These are phyloP conservation scores for Patellifolia procumbens DNA, from an alignment of 179 eudicot genomes.

Conservation along the genomic window DNA sequence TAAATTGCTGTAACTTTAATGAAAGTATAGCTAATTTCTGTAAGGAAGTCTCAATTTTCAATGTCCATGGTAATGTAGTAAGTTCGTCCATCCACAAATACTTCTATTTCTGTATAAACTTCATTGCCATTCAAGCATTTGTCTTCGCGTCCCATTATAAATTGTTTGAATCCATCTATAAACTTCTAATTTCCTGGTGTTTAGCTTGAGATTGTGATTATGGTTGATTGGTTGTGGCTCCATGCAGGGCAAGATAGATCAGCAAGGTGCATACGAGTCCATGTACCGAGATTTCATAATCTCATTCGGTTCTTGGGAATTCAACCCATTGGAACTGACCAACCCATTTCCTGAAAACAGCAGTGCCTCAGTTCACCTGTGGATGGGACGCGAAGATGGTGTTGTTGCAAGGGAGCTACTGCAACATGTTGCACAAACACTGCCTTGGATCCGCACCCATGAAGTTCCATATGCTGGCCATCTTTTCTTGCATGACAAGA, in stretches of 20 bases:
- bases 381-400: conserved; percentile 56
- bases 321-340: conserved; percentile 45
- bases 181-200: background rate
- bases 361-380: conserved; percentile 36
- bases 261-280: conserved; percentile 52
- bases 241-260: conserved; percentile 40
- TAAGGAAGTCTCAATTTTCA: too few species aligned
- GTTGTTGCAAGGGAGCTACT: conserved; percentile 39
- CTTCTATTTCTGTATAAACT: too few species aligned
- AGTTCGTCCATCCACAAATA: too few species aligned
- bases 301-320: conserved; percentile 47
- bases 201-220: background rate
- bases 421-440: conserved; percentile 31
- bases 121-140: too few species aligned
- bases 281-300: conserved; percentile 37
- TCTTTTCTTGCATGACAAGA: conserved; percentile 44
- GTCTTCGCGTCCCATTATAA: too few species aligned
- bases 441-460: conserved; percentile 54
- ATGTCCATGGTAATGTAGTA: too few species aligned
- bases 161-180: background rate
- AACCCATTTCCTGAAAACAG: conserved; percentile 38
- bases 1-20: too few species aligned
- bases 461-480: conserved; percentile 63
- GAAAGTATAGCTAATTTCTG: too few species aligned
- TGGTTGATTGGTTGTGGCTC: too few species aligned